Conservation (phyloP, 116 monocot species). For the Cymodocea nodosa region DNA sequence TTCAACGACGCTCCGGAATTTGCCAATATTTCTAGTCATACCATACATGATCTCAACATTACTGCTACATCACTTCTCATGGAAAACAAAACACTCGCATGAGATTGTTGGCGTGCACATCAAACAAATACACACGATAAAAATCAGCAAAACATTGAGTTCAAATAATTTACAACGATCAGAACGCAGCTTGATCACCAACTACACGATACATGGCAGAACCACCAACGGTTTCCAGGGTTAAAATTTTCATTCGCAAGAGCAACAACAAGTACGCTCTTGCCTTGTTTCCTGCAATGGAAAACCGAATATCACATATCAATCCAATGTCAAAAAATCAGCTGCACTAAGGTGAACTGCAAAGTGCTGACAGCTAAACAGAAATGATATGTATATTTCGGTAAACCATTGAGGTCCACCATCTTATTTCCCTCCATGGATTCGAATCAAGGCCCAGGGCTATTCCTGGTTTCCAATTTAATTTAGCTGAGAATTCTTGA, state of each 20-base stretch:
- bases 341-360: background rate
- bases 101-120: too few relatives aligned
- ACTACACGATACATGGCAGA: conserved; percentile 4
- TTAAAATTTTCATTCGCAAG: conserved; percentile 4
- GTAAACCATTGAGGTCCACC: background rate
- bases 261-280: conserved; percentile 10
- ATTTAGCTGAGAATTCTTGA: background rate
- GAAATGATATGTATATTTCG: background rate
- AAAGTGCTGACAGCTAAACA: background rate
- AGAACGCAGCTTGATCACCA: background rate
- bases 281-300: conserved; percentile 10
- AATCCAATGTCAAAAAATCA: background rate
- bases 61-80: too few relatives aligned
- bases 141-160: too few relatives aligned
- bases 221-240: conserved; percentile 1
- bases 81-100: too few relatives aligned
- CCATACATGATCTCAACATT: too few relatives aligned
- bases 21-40: too few relatives aligned
- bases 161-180: background rate
- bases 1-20: too few relatives aligned
- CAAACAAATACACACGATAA: too few relatives aligned
- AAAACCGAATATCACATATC: background rate
- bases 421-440: too few relatives aligned
- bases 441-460: background rate
- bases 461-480: background rate